Base-by-base conservation (phyloP, 306 rosid genomes). In the Corylus americana region DNA sequence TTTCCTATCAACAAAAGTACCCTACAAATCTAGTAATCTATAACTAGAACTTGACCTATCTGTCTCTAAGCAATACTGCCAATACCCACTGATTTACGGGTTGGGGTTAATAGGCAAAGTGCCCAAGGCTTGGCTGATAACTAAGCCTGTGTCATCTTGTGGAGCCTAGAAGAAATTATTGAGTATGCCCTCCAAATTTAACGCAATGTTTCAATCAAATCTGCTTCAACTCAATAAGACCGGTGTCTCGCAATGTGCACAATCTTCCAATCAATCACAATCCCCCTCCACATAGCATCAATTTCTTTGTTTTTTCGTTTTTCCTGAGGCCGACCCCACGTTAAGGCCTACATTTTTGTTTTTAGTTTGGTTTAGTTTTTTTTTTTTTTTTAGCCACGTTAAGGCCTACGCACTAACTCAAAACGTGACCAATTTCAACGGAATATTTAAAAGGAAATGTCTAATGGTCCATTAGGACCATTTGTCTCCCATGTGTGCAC, bases 341-440 rank as follows among this genome's bases (percentile, higher is more conserved):
- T 39, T 5, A 39, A 4, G 42, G 42, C 42, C 50, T 45, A 6
- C 49, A 45, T 2, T 4, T 45, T 22, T 22, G 25, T 22, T 22
- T 22, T 22, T 22, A 22, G 25, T 22, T 22, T 22, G 0, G 25
- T 22, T 22, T 22, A 22, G 25, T 22, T 22, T 22, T 22, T 22
- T 7, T 47, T 8, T 47, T 4, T 8, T 11, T 47, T 10, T 8
- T 8, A 47, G 11, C 50, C 50, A 48, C 53, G 53, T 48, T 11
- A 4, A 18, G 20, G 17, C 55, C 77, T 27, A 27, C 58, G 18
- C 44, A 20, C 55, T 27, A 44, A 20, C 61, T 12, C 35, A 22
- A 80, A 79, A 80, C 74, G 78, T 80, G 83, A 66, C 18, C 27
- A 80, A 74, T 51, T 63, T 66, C 82, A 29, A 4, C 13, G 4